A percentile compares a stretch with the other conserved stretches of the same genome.
phyloP scores from a whole-genome alignment of 352 stramenopile species.

The Salisapilia sapeloensis region DNA sequence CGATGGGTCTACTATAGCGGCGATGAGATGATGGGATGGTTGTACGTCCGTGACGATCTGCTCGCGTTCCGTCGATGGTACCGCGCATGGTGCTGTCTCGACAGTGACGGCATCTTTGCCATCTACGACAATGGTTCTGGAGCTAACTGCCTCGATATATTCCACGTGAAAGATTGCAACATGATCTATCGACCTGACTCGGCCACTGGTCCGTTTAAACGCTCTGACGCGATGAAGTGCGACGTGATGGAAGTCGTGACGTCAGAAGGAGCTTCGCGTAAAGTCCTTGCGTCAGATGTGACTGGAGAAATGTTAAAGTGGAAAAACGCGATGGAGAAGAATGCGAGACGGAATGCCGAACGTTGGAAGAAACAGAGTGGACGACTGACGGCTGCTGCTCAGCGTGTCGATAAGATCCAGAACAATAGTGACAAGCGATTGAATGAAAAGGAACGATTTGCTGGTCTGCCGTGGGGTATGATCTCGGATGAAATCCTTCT shows the following conservation, averaged over 20 bases:
- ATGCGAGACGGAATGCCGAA: conserved; percentile 18
- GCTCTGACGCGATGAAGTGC: conserved; percentile 6
- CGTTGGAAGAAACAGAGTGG: conserved; percentile 2
- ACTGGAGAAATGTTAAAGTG: conserved; percentile 46
- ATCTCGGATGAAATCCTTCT: conserved; percentile 30
- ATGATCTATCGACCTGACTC: conserved; percentile 43
- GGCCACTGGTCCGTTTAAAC: conserved; percentile 25
- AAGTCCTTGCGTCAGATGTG: conserved; percentile 47
- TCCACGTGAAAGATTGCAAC: conserved; percentile 40
- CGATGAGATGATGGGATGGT: conserved; percentile 60
- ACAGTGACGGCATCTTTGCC: conserved; percentile 45
- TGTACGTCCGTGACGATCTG: conserved; percentile 68
- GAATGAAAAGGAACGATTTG: not conserved
- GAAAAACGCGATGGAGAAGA: conserved; percentile 50
- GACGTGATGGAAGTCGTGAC: conserved; percentile 47
- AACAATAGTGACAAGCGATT: no score
- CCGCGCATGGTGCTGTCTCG: conserved; percentile 63
- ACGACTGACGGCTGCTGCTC: no score
- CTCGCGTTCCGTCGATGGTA: conserved; percentile 74
- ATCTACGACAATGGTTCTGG: conserved; percentile 60
- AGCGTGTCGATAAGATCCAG: no score
- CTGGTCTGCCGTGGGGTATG: not conserved
- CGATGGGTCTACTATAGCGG: conserved; percentile 39
- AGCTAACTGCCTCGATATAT: conserved; percentile 39
- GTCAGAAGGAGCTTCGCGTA: conserved; percentile 18